These are phyloP conservation scores for Metroxylon sagu DNA, from an alignment of 176 grass and related monocot species.

Conservation along the genomic window DNA sequence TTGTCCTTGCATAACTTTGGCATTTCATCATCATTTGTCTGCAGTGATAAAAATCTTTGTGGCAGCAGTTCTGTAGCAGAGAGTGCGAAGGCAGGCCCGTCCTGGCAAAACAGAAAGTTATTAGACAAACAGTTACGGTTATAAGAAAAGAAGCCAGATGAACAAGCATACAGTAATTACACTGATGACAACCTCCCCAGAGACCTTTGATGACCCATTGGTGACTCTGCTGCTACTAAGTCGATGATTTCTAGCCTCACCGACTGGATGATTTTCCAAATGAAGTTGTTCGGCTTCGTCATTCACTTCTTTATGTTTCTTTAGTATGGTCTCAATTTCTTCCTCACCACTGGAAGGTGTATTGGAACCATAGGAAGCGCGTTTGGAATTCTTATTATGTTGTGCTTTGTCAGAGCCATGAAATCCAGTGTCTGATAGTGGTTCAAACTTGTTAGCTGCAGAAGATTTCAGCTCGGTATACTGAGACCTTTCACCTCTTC, in stretches of 20 bases:
- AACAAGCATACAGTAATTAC: not conserved
- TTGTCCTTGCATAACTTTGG: not conserved
- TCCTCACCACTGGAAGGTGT: not conserved
- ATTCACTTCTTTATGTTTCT: not conserved
- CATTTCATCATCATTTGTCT: too few relatives aligned
- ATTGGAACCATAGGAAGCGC: constrained; percentile 3
- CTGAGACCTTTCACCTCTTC: constrained; percentile 1
- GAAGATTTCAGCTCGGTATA: not conserved
- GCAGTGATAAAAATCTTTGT: too few relatives aligned
- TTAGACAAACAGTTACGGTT: not conserved
- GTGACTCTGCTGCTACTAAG: not conserved
- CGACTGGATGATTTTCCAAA: not conserved
- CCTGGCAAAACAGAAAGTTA: constrained; percentile 6
- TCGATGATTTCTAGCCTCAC: not conserved
- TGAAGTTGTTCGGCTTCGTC: not conserved
- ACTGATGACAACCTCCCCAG: constrained; percentile 8
- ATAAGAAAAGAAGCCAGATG: not conserved
- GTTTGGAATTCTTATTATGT: not conserved
- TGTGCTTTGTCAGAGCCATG: not conserved
- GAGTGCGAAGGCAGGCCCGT: not conserved
- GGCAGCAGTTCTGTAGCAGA: too few relatives aligned
- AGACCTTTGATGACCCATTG: not conserved
- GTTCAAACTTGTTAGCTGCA: not conserved
- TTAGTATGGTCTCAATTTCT: not conserved
- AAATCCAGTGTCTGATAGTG: not conserved